These are phyloP conservation scores for Trametes polyzona DNA, from an alignment of 1,284 basidiomycete species.

Conservation along the genomic window DNA sequence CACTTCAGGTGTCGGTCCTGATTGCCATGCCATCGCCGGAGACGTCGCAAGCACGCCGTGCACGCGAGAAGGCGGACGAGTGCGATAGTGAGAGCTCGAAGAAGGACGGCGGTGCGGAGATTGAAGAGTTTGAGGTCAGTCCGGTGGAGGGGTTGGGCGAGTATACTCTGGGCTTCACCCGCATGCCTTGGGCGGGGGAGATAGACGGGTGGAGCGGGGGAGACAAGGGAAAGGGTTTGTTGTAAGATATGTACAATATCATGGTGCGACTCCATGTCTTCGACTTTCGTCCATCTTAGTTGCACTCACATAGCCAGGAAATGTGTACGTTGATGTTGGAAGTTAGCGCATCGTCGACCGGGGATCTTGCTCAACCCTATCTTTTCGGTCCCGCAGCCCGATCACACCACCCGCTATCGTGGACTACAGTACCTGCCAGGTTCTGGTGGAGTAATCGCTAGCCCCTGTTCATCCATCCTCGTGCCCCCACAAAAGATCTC, in stretches of 20 bases:
- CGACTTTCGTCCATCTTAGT: background rate
- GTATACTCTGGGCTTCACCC: slow-evolving; percentile 29
- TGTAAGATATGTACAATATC: background rate
- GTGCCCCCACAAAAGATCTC: background rate
- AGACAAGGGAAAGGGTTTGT: background rate
- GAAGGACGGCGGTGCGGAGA: background rate
- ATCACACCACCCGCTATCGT: background rate
- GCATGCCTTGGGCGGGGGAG: slow-evolving; percentile 29
- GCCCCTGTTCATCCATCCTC: background rate
- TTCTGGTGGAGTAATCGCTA: background rate
- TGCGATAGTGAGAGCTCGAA: background rate
- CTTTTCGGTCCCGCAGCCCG: background rate
- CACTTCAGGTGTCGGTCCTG: slow-evolving; percentile 32
- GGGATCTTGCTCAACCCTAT: too few relatives aligned
- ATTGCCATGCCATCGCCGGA: slow-evolving; percentile 34
- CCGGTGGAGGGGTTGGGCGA: slow-evolving; percentile 17
- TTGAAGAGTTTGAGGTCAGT: slow-evolving; percentile 8
- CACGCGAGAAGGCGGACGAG: background rate
- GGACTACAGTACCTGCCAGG: too few relatives aligned
- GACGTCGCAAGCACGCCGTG: slow-evolving; percentile 1
- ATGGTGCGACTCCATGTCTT: background rate
- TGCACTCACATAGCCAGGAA: background rate
- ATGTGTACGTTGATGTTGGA: background rate
- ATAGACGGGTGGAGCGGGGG: background rate
- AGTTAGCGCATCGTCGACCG: background rate